phyloP scores from a whole-genome alignment of 257 asterid species.

The Capsicum baccatum region DNA sequence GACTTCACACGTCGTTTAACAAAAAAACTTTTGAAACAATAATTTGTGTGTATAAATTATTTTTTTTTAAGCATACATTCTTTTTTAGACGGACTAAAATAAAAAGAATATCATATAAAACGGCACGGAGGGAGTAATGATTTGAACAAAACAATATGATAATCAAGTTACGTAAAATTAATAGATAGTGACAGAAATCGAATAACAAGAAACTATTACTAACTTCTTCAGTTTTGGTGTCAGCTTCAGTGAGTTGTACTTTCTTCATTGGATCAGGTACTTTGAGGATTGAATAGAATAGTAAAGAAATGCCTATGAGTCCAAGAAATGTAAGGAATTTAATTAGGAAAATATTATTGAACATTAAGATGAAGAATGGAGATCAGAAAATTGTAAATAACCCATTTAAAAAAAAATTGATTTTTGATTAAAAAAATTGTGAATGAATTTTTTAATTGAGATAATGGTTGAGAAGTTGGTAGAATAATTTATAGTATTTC shows the following conservation, averaged over 20 bases:
- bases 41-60: too few species aligned
- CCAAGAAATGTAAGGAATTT: constrained; percentile 18
- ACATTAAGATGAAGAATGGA: constrained; percentile 7
- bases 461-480: background rate
- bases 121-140: too few species aligned
- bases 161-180: too few species aligned
- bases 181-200: too few species aligned
- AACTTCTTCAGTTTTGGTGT: constrained; percentile 44
- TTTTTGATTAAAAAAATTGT: background rate
- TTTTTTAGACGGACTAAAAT: too few species aligned
- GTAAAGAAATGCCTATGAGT: background rate
- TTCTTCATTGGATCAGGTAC: background rate
- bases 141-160: too few species aligned
- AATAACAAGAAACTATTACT: constrained; percentile 34
- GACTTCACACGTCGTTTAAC: too few species aligned
- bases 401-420: background rate
- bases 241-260: background rate
- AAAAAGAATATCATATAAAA: too few species aligned
- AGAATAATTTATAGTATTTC: too few species aligned
- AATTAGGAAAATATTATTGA: background rate
- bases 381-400: background rate
- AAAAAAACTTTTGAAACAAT: too few species aligned
- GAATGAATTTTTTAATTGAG: background rate
- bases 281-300: background rate
- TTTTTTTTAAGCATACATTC: too few species aligned